Percentiles rank a stretch among this genome's conserved stretches.
These are phyloP conservation scores for Plasmodium vivax DNA, from an alignment of 169 alveolate species.

Conservation along the genomic window DNA sequence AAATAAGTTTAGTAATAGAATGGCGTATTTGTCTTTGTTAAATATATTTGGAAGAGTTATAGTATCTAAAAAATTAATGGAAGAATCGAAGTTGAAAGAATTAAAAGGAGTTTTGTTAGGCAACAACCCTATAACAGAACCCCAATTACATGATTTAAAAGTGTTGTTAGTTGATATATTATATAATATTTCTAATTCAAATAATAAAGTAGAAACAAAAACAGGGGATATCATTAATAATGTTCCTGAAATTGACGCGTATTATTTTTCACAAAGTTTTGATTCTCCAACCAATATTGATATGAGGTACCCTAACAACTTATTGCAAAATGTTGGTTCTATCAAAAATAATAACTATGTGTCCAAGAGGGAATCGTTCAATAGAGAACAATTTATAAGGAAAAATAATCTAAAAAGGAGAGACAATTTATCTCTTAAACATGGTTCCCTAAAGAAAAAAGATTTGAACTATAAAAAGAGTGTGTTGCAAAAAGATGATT, in stretches of 20 bases:
- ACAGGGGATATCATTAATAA: too few species aligned
- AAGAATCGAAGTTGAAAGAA: slow-evolving; percentile 9
- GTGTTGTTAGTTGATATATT: not conserved
- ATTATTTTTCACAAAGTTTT: not conserved
- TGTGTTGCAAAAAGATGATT: not conserved
- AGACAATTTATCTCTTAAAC: not conserved
- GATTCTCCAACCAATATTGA: not conserved
- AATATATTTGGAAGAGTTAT: not conserved
- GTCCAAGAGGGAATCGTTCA: not conserved
- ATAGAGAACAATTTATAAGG: not conserved
- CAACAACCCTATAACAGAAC: not conserved
- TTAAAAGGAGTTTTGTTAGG: not conserved
- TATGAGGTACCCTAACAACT: not conserved
- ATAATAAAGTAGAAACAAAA: not conserved
- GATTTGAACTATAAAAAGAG: not conserved
- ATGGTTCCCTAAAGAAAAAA: not conserved
- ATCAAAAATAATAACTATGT: not conserved
- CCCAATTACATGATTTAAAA: not conserved
- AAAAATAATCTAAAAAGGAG: not conserved
- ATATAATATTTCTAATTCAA: not conserved
- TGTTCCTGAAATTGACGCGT: not conserved
- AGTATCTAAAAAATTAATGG: not conserved
- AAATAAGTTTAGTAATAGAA: not conserved
- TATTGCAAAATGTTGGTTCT: not conserved
- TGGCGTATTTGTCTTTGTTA: not conserved